These are phyloP conservation scores for Aphanoascus verrucosus DNA, from an alignment of 2,329 filamentous ascomycete species.

Conservation along the genomic window DNA sequence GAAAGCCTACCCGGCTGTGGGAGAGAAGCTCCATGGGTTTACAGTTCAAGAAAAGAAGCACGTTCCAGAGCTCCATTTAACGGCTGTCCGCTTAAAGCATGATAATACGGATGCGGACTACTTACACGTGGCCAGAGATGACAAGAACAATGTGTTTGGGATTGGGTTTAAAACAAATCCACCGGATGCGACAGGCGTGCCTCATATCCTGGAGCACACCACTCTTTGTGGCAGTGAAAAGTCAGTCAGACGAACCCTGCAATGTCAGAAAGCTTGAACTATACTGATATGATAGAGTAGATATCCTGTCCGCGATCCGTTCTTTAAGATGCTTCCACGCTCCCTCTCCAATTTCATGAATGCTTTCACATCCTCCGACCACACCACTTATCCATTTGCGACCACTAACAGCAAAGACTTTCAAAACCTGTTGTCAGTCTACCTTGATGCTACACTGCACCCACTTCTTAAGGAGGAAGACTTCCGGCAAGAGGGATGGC, in stretches of 20 bases:
- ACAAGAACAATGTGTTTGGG: conserved; percentile 98
- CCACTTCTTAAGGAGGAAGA: conserved; percentile 83
- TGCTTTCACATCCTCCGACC: conserved; percentile 89
- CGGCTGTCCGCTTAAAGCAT: conserved; percentile 79
- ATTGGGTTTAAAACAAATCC: conserved; percentile 99
- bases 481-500: conserved; percentile 94
- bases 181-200: conserved; percentile 87
- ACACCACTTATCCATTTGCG: conserved; percentile 95
- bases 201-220: conserved; percentile 95
- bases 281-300: conserved; percentile 35
- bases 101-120: conserved; percentile 95
- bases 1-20: conserved; percentile 62
- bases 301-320: conserved; percentile 94
- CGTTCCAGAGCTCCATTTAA: conserved; percentile 86
- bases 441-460: conserved; percentile 85
- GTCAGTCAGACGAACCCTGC: conserved; percentile 38
- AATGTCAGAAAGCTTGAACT: background rate
- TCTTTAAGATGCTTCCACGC: conserved; percentile 98
- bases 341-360: conserved; percentile 99
- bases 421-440: conserved; percentile 90
- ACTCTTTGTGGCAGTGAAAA: conserved; percentile 92
- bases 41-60: conserved; percentile 80
- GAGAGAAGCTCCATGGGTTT: conserved; percentile 86
- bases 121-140: conserved; percentile 84
- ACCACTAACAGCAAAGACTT: conserved; percentile 95